Percentiles rank a stretch among this genome's conserved stretches.
Conservation (phyloP, 495 filamentous ascomycete species). For the Penicillium nucicola region DNA sequence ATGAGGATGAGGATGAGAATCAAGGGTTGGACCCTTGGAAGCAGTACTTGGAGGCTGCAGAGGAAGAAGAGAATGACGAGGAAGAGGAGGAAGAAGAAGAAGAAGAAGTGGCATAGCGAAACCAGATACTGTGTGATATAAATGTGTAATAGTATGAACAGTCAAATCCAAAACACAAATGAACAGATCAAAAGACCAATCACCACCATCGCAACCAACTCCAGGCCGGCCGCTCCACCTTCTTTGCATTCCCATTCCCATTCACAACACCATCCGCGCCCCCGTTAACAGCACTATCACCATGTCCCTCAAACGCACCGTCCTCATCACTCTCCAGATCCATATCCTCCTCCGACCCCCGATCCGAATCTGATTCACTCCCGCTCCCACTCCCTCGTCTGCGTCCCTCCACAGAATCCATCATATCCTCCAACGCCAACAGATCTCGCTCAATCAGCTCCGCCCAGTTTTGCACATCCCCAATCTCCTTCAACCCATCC, state of each 20-base stretch:
- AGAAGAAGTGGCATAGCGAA: conserved; percentile 2
- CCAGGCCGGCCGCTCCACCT: conserved; percentile 7
- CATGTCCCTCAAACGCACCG: background rate
- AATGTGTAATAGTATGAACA: background rate
- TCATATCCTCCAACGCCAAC: conserved; percentile 80
- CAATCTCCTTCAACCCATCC: conserved; percentile 82
- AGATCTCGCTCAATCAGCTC: conserved; percentile 94
- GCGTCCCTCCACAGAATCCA: conserved; percentile 63
- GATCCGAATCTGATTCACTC: conserved; percentile 7
- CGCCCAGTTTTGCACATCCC: conserved; percentile 97
- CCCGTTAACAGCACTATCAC: conserved; percentile 11
- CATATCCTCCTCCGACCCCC: too few relatives aligned
- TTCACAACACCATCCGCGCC: conserved; percentile 13
- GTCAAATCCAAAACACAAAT: background rate
- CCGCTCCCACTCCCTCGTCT: conserved; percentile 30
- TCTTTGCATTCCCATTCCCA: conserved; percentile 7
- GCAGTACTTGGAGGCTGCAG: conserved; percentile 22
- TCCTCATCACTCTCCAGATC: conserved; percentile 3
- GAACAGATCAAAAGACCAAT: conserved; percentile 2
- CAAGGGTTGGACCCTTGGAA: conserved; percentile 26
- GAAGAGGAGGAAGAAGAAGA: conserved; percentile 10
- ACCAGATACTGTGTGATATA: background rate
- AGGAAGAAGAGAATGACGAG: conserved; percentile 12
- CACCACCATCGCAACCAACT: conserved; percentile 39
- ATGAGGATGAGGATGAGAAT: conserved; percentile 15